A percentile compares a stretch with the other conserved stretches of the same genome.
phyloP scores from a whole-genome alignment of 176 grass and related monocot species.

The Triticum dicoccoides region DNA sequence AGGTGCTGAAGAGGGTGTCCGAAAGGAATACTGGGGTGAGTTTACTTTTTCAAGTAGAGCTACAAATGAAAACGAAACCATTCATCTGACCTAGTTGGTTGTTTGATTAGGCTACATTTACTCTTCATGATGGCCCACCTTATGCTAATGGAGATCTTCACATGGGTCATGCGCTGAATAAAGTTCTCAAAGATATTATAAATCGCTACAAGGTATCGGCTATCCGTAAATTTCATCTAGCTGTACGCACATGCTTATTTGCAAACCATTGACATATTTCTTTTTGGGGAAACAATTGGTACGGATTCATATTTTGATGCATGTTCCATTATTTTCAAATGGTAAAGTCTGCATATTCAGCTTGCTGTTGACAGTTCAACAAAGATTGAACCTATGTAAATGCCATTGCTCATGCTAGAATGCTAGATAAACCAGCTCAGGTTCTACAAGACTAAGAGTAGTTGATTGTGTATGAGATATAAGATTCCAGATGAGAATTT shows the following conservation, averaged over 20 bases:
- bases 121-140: conserved; percentile 92
- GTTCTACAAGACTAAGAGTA: background rate
- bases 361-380: background rate
- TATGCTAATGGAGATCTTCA: conserved; percentile 98
- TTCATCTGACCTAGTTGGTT: conserved; percentile 28
- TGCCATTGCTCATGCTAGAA: background rate
- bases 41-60: background rate
- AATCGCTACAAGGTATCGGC: conserved; percentile 90
- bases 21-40: conserved; percentile 92
- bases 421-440: background rate
- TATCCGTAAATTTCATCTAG: conserved; percentile 1
- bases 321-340: background rate
- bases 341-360: background rate
- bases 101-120: conserved; percentile 62
- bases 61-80: background rate
- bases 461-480: background rate
- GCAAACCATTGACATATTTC: background rate
- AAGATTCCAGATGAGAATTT: background rate
- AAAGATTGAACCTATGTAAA: background rate
- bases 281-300: background rate
- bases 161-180: conserved; percentile 96
- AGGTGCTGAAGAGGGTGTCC: conserved; percentile 82
- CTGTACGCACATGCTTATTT: conserved; percentile 17
- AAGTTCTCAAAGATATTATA: conserved; percentile 97
- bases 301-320: background rate